Conservation (phyloP, 2,329 filamentous ascomycete species). For the Fusarium secorum region DNA sequence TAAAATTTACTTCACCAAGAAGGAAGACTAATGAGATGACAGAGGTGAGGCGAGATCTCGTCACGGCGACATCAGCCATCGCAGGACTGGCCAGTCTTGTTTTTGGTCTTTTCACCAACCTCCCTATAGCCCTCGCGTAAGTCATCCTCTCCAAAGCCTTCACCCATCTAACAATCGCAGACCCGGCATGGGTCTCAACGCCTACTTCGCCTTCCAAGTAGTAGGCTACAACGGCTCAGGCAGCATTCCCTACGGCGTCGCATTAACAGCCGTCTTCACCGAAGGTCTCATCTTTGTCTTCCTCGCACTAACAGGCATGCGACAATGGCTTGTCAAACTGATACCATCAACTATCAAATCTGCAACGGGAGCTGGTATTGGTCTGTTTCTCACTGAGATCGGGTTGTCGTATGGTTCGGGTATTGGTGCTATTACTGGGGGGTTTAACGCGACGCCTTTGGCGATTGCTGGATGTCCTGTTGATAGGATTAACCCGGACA, state of each 20-base stretch:
- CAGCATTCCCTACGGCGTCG: conserved; percentile 73
- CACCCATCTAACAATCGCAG: conserved; percentile 55
- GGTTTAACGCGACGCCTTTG: conserved; percentile 65
- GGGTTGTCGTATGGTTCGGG: conserved; percentile 77
- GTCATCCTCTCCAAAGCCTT: conserved; percentile 50
- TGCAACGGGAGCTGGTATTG: conserved; percentile 81
- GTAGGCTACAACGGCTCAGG: conserved; percentile 79
- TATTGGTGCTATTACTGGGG: conserved; percentile 76
- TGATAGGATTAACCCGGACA: conserved; percentile 19
- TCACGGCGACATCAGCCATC: conserved; percentile 82
- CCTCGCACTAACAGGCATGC: conserved; percentile 77
- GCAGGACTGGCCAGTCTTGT: conserved; percentile 66
- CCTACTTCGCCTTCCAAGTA: conserved; percentile 74
- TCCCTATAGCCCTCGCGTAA: conserved; percentile 33
- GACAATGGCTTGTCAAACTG: conserved; percentile 81
- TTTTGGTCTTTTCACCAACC: conserved; percentile 30
- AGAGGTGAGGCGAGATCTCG: conserved; percentile 73
- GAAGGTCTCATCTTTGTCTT: conserved; percentile 82
- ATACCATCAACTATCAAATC: conserved; percentile 83
- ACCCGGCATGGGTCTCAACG: conserved; percentile 67
- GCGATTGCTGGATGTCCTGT: conserved; percentile 72
- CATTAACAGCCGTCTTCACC: conserved; percentile 81
- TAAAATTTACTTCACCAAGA: fast-evolving
- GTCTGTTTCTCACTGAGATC: conserved; percentile 76
- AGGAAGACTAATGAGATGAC: not conserved